These are phyloP conservation scores for Capsicum chinense DNA, from an alignment of 257 asterid species.

Conservation along the genomic window DNA sequence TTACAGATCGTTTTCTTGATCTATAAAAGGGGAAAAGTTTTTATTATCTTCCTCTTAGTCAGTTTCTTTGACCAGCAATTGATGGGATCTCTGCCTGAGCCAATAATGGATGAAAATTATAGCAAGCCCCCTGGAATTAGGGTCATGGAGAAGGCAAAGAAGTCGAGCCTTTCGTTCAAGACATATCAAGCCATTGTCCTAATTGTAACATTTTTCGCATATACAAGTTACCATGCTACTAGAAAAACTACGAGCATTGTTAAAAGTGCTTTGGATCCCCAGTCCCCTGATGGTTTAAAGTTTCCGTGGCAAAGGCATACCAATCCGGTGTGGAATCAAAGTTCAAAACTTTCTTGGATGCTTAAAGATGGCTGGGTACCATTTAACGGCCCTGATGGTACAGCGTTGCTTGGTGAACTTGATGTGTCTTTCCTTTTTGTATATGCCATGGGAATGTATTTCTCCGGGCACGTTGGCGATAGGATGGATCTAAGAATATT, in stretches of 20 bases:
- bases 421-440: constrained; percentile 92
- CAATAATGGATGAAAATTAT: constrained; percentile 33
- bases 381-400: constrained; percentile 73
- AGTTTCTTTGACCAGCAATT: constrained; percentile 1
- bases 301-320: constrained; percentile 56
- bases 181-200: constrained; percentile 81
- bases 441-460: constrained; percentile 86
- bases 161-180: constrained; percentile 68
- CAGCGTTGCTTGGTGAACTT: constrained; percentile 84
- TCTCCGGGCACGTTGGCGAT: constrained; percentile 92
- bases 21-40: constrained; percentile 25
- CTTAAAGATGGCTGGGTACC: constrained; percentile 89
- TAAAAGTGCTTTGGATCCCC: constrained; percentile 95
- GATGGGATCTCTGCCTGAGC: constrained; percentile 66
- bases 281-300: constrained; percentile 52
- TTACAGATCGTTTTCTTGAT: constrained; percentile 20
- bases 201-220: constrained; percentile 78
- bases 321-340: constrained; percentile 43
- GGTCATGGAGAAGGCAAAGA: constrained; percentile 58
- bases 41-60: not conserved
- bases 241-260: constrained; percentile 93
- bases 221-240: constrained; percentile 80
- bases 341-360: constrained; percentile 38
- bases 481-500: constrained; percentile 83
- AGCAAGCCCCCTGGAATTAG: constrained; percentile 74